Conservation (phyloP, 495 filamentous ascomycete genomes). For the Neurospora tetraspora region DNA sequence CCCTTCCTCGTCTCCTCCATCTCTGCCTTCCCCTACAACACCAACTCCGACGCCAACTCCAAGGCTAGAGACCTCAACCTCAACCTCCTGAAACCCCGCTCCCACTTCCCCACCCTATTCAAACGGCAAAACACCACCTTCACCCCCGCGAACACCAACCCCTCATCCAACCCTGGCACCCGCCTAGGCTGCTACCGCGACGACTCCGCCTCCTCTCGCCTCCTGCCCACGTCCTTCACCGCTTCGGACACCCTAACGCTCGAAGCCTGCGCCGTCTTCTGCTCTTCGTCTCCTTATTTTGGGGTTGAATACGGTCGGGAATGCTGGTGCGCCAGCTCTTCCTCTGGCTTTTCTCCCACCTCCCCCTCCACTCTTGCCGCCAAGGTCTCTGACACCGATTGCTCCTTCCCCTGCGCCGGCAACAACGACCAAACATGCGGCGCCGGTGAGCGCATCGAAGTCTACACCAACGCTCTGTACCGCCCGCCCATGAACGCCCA, state of each 20-base stretch:
- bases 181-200: conserved; percentile 24
- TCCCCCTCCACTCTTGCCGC: neutral
- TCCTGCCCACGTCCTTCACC: conserved; percentile 37
- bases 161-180: conserved; percentile 1
- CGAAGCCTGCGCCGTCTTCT: conserved; percentile 44
- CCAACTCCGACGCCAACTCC: neutral
- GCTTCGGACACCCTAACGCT: conserved; percentile 37
- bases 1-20: neutral
- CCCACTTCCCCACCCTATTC: neutral
- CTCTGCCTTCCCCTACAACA: neutral
- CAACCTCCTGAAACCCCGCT: neutral
- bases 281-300: conserved; percentile 21
- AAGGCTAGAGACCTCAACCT: neutral
- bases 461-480: conserved; percentile 14
- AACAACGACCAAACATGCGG: conserved; percentile 24
- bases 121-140: neutral
- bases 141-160: neutral
- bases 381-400: neutral
- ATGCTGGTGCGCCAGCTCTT: conserved; percentile 10
- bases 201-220: conserved; percentile 29
- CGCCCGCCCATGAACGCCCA: neutral
- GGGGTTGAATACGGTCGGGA: conserved; percentile 17
- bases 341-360: neutral
- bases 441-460: conserved; percentile 22
- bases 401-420: conserved; percentile 23